Evolutionary conservation across 2,329 filamentous ascomycete genomes (phyloP), one percentile per base, ranked within the genome.

Genomic region (Dothideomycetes sp.): DNA sequence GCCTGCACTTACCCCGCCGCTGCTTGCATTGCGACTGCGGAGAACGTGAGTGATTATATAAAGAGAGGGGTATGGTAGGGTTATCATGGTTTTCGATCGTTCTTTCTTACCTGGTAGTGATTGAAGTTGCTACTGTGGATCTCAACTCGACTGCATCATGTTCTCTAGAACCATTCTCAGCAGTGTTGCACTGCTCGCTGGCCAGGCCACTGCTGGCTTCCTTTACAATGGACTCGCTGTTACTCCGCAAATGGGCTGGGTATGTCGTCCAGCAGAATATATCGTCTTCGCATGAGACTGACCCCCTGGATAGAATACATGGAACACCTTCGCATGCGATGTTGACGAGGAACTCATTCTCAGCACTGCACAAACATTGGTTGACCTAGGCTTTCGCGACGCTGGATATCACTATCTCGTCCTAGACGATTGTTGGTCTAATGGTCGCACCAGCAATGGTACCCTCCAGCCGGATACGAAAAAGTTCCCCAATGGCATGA

Each of bases 361-460:
- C 37, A 58, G 57, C 5, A 70, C 69, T 0, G 68, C 69, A 0
- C 54, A 63, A 27, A 52, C 63, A 34, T 59, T 72, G 40, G 53
- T 69, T 14, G 54, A 65, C 22, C 57, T 58, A 34, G 69, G 69
- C 4, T 51, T 72, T 24, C 58, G 65, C 22, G 68, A 71, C 43
- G 46, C 64, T 5, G 68, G 68, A 19, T 72, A 72, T 49, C 55
- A 69, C 42, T 71, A 73, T 46, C 62, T 72, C 31, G 57, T 69
- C 29, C 56, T 73, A 1, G 70, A 74, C 46, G 70, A 74, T 47
- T 72, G 69, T 52, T 73, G 70, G 70, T 62, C 58, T 10, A 50
- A 56, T 31, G 66, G 66, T 19, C 59, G 70, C 10, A 61, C 61
- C 37, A 47, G 53, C 2, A 66, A 65, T 32, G 64, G 65, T 22